Base-by-base conservation (phyloP, 495 filamentous ascomycete species). In the Penicillium daleae region DNA sequence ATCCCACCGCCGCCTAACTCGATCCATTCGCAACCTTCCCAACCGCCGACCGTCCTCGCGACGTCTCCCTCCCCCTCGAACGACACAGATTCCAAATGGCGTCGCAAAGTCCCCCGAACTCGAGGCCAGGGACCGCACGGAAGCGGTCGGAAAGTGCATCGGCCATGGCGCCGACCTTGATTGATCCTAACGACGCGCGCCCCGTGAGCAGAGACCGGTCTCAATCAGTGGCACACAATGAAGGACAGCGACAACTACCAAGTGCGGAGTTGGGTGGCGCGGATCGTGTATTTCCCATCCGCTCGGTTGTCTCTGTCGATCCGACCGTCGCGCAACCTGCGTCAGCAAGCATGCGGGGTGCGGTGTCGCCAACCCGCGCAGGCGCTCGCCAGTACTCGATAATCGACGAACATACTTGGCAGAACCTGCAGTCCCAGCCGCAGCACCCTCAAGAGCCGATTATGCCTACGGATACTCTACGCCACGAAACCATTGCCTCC, bases 231-330 rank as follows among this genome's bases (percentile, higher is more conserved):
- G 48, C 65, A 29, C 56, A 57, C n/a, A 12, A 61, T 6, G 52
- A 68, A 10, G 31, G 29, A n/a, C 54, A 49, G 7, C 60, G 44
- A 44, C 48, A 53, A 31, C 35, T 56, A 32, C 40, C 59, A 4
- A 51, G 56, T 37, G 31, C 61, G 6, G 59, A 60, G 3, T 69
- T 65, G 26, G 77, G 77, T 44, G 70, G 72, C 19, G 74, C 80
- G 9, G 90, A 94, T 66, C 83, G 90, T 27, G 89, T 96, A 22
- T 96, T 92, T 60, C 92, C 92, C 13, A 90, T 96, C n/a, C 85
- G 89, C 37, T 93, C 90, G 13, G 87, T 91, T 27, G 84, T 96
- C 26, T 90, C 87, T 10, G 88, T 96, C 29, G 87, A 90, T 64
- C 83, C 88, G 39, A 71, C 74, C 3, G 54, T 67, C n/a, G 26